Evolutionary conservation across 495 filamentous ascomycete genomes (phyloP), one percentile per base, ranked within the genome.

Genomic region (Penicillium flavigenum): DNA sequence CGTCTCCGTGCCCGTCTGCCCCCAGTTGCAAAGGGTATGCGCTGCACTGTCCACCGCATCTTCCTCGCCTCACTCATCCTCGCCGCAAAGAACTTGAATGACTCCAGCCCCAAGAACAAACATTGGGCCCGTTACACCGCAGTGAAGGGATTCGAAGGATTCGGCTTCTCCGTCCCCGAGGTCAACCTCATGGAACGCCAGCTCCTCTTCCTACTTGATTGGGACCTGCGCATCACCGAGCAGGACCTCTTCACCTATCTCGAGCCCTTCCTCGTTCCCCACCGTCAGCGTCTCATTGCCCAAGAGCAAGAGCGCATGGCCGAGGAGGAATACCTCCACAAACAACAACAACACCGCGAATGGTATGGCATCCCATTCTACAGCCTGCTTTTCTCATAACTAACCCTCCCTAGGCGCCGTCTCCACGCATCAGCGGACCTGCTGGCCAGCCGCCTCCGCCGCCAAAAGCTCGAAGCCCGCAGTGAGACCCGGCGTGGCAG

Each of bases 131-230:
- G 82, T 57, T 98, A 98, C 79, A 93, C 88, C 50, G 73, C 76
- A 41, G 86, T 94, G 56, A 83, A 86, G 62, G 87, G 86, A 47
- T 88, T 76, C 68, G 88, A 89, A 46, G 83, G 77, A 54, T 98
- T 98, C 70, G 88, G 92, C 59, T 98, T 98, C 80, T 92, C 86
- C 47, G 79, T 92, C 45, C 92, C 91, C 19, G 93, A 98, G 76
- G 93, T 98, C 57, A 98, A 97, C 77, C 81, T 96, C 47, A 98
- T 98, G 93, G 93, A 98, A 80, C 94, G 94, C 79, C 93, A 98
- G 73, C 83, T 98, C 31, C 85, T 98, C 39, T 92, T 89, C 79
- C 83, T 98, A 47, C 76, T 98, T 26, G 91, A 96, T 68, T 98
- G 90, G 90, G 92, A 98, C 58, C 82, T 93, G 55, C 81, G 90